Evolutionary conservation across 495 filamentous ascomycete genomes (phyloP).

Genomic region (Xylaria venustula): DNA sequence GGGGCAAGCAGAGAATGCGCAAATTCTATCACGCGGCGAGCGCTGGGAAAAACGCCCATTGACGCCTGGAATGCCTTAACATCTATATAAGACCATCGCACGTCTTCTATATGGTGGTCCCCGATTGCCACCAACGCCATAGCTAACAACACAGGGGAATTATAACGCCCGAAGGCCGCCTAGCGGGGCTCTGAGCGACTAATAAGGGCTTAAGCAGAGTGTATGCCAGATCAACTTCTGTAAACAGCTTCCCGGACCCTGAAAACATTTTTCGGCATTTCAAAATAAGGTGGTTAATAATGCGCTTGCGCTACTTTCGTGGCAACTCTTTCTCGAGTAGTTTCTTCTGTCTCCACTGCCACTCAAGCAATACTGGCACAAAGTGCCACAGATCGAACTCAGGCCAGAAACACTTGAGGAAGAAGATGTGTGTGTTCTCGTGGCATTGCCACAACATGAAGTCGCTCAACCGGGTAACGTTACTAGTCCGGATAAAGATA

Average conservation of each 20-base stretch:
- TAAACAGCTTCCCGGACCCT: neutral
- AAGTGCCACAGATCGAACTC: conserved; percentile 96
- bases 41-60: neutral
- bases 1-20: no score
- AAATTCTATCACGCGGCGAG: no score
- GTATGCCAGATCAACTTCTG: no score
- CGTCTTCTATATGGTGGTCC: neutral
- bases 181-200: neutral
- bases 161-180: neutral
- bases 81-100: neutral
- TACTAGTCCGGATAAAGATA: conserved; percentile 84
- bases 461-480: conserved; percentile 87
- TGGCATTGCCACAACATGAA: conserved; percentile 99
- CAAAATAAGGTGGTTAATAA: neutral
- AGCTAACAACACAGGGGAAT: conserved; percentile 4
- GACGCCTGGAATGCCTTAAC: neutral
- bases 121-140: neutral
- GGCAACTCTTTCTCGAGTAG: conserved; percentile 45
- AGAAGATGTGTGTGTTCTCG: conserved; percentile 85
- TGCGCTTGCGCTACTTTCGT: conserved; percentile 6
- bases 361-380: conserved; percentile 84
- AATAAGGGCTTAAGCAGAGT: no score
- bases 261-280: neutral
- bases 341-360: conserved; percentile 73
- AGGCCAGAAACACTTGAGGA: conserved; percentile 90